Conservation (phyloP, 306 rosid genomes). For the Cucumis sativus region Cucumber_9930_V3 NC_026659.2:10697001-10697500, state of each 20-base stretch:
- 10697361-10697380: conserved; percentile 90
- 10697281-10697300: not conserved
- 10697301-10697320: conserved; percentile 83
- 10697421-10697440: not conserved
- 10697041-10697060: not conserved
- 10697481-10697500: not conserved
- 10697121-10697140: conserved; percentile 88
- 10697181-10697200: conserved; percentile 7
- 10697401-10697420: not conserved
- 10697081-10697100: conserved; percentile 99
- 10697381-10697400: conserved; percentile 87
- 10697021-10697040: not conserved
- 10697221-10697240: not conserved
- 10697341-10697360: conserved; percentile 76
- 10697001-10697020: not conserved
- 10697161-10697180: conserved; percentile 52
- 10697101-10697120: conserved; percentile 98
- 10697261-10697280: not conserved
- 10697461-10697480: not conserved
- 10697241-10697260: not conserved
- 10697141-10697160: conserved; percentile 95
- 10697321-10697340: conserved; percentile 85
- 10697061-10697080: conserved; percentile 54
- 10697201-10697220: not conserved
- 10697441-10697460: not conserved